Percentiles rank a stretch among this genome's conserved stretches.
These are phyloP conservation scores for Clarireedia hainanense DNA, from an alignment of 2,329 filamentous ascomycete genomes.

Conservation along the genomic window DNA sequence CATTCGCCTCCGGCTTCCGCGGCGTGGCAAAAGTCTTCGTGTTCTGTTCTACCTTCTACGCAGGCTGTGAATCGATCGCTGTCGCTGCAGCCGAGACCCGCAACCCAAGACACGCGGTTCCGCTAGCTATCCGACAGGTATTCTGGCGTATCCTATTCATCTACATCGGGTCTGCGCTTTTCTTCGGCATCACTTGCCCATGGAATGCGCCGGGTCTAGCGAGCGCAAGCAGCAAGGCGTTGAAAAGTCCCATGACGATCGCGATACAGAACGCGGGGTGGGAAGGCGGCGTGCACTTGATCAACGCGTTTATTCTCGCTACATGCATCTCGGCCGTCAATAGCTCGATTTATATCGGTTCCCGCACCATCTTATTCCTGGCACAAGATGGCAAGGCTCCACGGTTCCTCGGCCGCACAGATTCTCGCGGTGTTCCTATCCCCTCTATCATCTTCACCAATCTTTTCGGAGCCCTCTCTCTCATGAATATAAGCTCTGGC, in stretches of 20 bases:
- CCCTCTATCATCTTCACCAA: conserved; percentile 62
- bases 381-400: conserved; percentile 67
- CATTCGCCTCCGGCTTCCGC: conserved; percentile 61
- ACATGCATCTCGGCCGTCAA: conserved; percentile 68
- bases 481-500: conserved; percentile 66
- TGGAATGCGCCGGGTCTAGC: conserved; percentile 58
- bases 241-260: conserved; percentile 67
- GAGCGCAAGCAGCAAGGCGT: conserved; percentile 51
- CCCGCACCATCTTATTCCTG: conserved; percentile 68
- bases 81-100: conserved; percentile 47
- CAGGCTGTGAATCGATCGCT: conserved; percentile 55
- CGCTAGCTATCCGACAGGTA: conserved; percentile 72
- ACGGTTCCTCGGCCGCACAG: conserved; percentile 58
- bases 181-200: conserved; percentile 67
- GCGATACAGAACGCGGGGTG: conserved; percentile 68
- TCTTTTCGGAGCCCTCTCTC: conserved; percentile 60
- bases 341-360: conserved; percentile 69
- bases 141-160: conserved; percentile 88
- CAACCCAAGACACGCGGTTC: conserved; percentile 39
- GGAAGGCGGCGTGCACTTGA: conserved; percentile 63
- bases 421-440: conserved; percentile 52
- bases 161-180: conserved; percentile 71
- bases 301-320: conserved; percentile 70
- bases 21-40: conserved; percentile 60
- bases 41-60: conserved; percentile 63